Conservation (phyloP, 192 early-diverging fungal genomes). For the Backusella morwellensis region DNA sequence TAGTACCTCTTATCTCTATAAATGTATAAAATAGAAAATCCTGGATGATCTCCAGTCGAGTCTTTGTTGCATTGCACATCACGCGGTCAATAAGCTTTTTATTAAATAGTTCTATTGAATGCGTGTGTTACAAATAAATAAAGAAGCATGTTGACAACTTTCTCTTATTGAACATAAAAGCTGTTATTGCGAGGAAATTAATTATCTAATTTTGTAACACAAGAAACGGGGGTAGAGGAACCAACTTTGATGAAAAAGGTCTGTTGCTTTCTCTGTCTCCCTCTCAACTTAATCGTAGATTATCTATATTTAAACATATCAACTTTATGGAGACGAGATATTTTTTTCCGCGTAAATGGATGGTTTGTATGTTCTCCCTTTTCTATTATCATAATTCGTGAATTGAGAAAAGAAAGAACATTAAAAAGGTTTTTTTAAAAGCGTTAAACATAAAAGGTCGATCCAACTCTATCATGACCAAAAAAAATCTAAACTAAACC, state of each 20-base stretch:
- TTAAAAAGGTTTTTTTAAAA: not conserved
- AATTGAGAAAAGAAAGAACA: not conserved
- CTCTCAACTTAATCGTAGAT: not conserved
- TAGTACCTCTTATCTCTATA: not conserved
- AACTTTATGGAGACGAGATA: not conserved
- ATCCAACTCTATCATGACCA: too few species aligned
- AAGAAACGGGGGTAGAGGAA: not conserved
- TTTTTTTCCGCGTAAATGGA: not conserved
- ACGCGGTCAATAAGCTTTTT: slow-evolving; percentile 3
- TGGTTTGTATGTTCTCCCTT: not conserved
- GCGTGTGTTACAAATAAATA: not conserved
- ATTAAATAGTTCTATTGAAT: not conserved
- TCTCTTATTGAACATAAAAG: not conserved
- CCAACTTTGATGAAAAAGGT: not conserved
- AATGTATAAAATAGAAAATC: not conserved
- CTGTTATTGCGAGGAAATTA: not conserved
- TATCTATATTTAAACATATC: not conserved
- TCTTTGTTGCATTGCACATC: not conserved
- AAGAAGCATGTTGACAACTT: slow-evolving; percentile 2
- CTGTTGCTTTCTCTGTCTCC: not conserved
- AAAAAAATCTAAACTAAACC: too few species aligned
- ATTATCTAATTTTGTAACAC: too few species aligned
- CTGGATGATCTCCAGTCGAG: not conserved
- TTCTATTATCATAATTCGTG: not conserved
- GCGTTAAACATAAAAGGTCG: not conserved